Percentiles rank a stretch among this genome's conserved stretches.
These are phyloP conservation scores for Ceratobasidium sp. DNA, from an alignment of 1,284 basidiomycete genomes.

Conservation along the genomic window DNA sequence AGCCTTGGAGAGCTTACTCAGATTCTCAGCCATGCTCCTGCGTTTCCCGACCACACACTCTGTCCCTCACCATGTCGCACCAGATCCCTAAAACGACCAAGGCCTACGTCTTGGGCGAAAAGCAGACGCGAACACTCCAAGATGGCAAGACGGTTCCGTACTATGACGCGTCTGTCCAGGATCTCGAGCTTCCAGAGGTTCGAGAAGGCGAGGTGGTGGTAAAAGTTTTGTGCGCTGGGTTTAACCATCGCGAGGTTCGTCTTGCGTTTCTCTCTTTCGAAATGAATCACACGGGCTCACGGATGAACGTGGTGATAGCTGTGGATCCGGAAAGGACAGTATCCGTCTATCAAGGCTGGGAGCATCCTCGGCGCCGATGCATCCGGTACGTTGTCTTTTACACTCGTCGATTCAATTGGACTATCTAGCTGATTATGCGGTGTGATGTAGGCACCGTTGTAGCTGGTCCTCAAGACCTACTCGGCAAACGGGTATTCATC, in stretches of 20 bases:
- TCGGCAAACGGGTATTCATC: constrained; percentile 76
- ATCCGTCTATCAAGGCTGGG: constrained; percentile 69
- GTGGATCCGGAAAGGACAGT: constrained; percentile 75
- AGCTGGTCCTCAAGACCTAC: constrained; percentile 63
- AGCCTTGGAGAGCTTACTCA: background rate
- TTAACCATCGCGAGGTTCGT: constrained; percentile 80
- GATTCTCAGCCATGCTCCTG: background rate
- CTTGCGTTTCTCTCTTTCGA: background rate
- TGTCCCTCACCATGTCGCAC: background rate
- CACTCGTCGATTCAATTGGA: too few species aligned
- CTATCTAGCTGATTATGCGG: background rate
- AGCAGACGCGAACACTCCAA: constrained; percentile 46
- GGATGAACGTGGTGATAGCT: constrained; percentile 54
- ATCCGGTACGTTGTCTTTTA: constrained; percentile 57
- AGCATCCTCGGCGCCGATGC: constrained; percentile 75
- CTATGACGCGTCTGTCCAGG: constrained; percentile 63
- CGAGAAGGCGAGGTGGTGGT: constrained; percentile 67
- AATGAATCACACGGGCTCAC: background rate
- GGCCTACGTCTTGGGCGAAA: constrained; percentile 54
- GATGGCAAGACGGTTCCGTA: constrained; percentile 51
- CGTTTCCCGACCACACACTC: background rate
- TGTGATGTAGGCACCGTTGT: constrained; percentile 63
- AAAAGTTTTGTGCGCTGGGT: constrained; percentile 70
- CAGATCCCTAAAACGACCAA: constrained; percentile 46
- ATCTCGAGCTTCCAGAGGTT: constrained; percentile 58